Conservation (phyloP, 768 basidiomycete species). For the Auricularia heimuer region DNA sequence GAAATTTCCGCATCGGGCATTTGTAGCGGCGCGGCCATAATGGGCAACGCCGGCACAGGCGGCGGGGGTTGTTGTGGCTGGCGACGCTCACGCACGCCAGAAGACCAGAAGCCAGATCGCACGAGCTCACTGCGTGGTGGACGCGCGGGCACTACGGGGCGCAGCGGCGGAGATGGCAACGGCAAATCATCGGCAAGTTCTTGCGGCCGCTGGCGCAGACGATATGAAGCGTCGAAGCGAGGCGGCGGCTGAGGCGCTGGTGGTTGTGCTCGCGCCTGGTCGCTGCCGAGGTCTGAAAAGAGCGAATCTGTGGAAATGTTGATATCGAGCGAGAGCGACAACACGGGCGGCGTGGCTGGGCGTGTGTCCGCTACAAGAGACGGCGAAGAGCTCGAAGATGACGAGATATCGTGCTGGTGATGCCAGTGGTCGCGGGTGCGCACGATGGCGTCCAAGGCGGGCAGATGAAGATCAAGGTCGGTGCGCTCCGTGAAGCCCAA, state of each 20-base stretch:
- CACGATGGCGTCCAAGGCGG: not conserved
- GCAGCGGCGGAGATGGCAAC: not conserved
- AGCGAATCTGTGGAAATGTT: not conserved
- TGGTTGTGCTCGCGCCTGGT: not conserved
- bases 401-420: not conserved
- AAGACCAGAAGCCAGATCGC: not conserved
- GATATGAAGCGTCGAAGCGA: not conserved
- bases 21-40: too few relatives aligned
- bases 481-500: not conserved
- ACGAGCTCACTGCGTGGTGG: not conserved
- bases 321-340: not conserved
- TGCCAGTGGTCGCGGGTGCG: not conserved
- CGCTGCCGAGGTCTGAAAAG: not conserved
- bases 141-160: not conserved
- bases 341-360: not conserved
- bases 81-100: not conserved
- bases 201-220: not conserved
- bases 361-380: not conserved
- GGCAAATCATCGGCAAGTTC: not conserved
- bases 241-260: not conserved
- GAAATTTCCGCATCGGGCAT: too few relatives aligned
- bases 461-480: not conserved
- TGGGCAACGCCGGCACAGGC: not conserved
- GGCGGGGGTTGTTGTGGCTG: not conserved
- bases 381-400: not conserved